Conservation (phyloP, 2,329 filamentous ascomycete genomes). For the Falciphora oryzae region DNA sequence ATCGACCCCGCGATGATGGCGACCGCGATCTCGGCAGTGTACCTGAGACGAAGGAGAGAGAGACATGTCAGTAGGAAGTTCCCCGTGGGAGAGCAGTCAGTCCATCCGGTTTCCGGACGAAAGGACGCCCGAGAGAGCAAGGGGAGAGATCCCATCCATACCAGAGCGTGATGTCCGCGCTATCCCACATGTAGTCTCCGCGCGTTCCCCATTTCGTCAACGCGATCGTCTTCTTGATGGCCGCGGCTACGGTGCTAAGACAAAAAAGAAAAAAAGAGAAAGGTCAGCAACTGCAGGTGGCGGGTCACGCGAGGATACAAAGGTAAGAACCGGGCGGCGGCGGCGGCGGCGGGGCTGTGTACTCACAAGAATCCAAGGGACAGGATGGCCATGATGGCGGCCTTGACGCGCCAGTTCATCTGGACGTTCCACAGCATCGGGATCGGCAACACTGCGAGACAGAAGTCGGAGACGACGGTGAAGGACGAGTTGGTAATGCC, state of each 20-base stretch:
- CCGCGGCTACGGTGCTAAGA: background rate
- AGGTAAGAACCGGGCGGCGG: too few species aligned
- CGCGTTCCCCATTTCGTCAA: constrained; percentile 9
- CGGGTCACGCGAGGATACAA: too few species aligned
- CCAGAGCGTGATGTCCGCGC: constrained; percentile 32
- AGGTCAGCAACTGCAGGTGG: too few species aligned
- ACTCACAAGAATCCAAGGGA: constrained; percentile 38
- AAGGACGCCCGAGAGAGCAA: too few species aligned
- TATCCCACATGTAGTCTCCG: constrained; percentile 25
- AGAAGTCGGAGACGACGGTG: constrained; percentile 42
- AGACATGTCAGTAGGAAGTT: too few species aligned
- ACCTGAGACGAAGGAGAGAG: constrained; percentile 16
- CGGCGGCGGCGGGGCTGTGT: too few species aligned
- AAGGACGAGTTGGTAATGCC: constrained; percentile 39
- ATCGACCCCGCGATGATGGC: constrained; percentile 30
- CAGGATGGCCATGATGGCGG: constrained; percentile 39
- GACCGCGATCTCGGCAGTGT: constrained; percentile 30
- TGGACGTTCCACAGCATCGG: constrained; percentile 45
- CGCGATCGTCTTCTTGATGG: background rate
- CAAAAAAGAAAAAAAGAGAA: too few species aligned
- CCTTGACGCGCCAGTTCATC: constrained; percentile 40
- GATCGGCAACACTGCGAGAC: constrained; percentile 44
- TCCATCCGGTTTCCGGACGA: too few species aligned
- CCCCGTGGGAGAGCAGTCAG: too few species aligned
- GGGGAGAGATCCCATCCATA: too few species aligned